A percentile compares a stretch with the other conserved stretches of the same genome.
Evolutionary conservation across 768 basidiomycete species (phyloP).

Genomic region (Suillus subalutaceus): DNA sequence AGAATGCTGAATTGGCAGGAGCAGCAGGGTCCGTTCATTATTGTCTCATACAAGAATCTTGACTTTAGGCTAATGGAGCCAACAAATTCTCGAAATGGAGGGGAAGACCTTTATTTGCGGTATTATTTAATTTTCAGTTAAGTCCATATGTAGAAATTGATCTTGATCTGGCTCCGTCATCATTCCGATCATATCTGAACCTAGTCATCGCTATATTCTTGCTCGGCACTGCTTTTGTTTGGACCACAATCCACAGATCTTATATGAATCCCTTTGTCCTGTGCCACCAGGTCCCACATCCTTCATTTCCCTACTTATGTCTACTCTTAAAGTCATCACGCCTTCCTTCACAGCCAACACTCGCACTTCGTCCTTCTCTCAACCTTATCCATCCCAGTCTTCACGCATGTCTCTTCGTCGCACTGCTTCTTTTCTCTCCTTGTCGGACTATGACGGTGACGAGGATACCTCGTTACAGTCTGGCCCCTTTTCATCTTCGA

Average conservation of each 20-base stretch:
- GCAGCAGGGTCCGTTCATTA: not conserved
- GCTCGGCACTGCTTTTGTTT: conserved; percentile 38
- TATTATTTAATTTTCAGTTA: not conserved
- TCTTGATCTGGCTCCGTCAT: conserved; percentile 4
- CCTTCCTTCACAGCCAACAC: conserved; percentile 22
- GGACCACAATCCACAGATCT: conserved; percentile 19
- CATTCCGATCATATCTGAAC: conserved; percentile 31
- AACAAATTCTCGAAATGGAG: not conserved
- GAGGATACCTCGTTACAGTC: conserved; percentile 27
- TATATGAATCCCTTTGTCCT: conserved; percentile 33
- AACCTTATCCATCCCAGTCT: conserved; percentile 41
- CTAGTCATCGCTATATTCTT: conserved; percentile 19
- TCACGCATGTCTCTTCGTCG: conserved; percentile 50
- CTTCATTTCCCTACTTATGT: conserved; percentile 32
- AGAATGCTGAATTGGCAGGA: not conserved
- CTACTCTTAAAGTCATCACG: conserved; percentile 16
- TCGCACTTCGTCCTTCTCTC: conserved; percentile 54
- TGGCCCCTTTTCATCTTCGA: conserved; percentile 7
- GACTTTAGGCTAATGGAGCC: not conserved
- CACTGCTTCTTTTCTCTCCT: conserved; percentile 54
- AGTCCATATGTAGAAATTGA: not conserved
- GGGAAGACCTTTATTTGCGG: not conserved
- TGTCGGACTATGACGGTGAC: conserved; percentile 39
- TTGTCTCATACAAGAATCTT: not conserved
- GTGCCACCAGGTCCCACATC: conserved; percentile 19